Conservation (phyloP, 1,284 basidiomycete genomes). For the Microbotryum scabiosae region DNA sequence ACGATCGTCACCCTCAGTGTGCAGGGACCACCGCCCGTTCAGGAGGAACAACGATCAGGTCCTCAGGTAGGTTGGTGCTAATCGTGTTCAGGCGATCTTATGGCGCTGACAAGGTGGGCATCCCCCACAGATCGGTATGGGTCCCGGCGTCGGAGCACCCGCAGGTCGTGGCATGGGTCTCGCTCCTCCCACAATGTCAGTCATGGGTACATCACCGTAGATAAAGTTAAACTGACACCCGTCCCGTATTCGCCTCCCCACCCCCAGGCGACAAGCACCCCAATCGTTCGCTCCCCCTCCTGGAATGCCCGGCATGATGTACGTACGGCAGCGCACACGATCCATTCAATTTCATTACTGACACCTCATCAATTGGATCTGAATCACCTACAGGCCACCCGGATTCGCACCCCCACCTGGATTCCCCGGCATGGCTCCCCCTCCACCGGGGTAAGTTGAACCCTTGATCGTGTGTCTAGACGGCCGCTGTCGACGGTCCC, state of each 20-base stretch:
- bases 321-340: neutral
- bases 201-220: too few relatives aligned
- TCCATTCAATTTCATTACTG: constrained; percentile 12
- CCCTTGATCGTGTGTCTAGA: neutral
- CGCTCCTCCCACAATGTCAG: constrained; percentile 37
- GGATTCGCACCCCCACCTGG: constrained; percentile 50
- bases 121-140: constrained; percentile 59
- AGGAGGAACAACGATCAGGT: constrained; percentile 54
- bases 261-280: constrained; percentile 26
- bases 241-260: constrained; percentile 8
- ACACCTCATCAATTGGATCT: constrained; percentile 4
- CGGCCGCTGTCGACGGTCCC: neutral
- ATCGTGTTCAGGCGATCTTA: neutral
- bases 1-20: constrained; percentile 91
- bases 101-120: neutral
- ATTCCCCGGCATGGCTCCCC: constrained; percentile 44
- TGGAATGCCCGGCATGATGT: constrained; percentile 44
- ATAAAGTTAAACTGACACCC: constrained; percentile 59
- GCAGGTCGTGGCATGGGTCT: constrained; percentile 96
- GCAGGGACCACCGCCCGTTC: constrained; percentile 87
- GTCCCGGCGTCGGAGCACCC: constrained; percentile 88
- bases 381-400: constrained; percentile 55
- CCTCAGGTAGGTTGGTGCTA: neutral
- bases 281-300: constrained; percentile 26
- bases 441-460: constrained; percentile 62